Percentiles rank a stretch among this genome's conserved stretches.
Conservation (phyloP, 148 eudicot genomes). For the Dysphania ambrosioides region DNA sequence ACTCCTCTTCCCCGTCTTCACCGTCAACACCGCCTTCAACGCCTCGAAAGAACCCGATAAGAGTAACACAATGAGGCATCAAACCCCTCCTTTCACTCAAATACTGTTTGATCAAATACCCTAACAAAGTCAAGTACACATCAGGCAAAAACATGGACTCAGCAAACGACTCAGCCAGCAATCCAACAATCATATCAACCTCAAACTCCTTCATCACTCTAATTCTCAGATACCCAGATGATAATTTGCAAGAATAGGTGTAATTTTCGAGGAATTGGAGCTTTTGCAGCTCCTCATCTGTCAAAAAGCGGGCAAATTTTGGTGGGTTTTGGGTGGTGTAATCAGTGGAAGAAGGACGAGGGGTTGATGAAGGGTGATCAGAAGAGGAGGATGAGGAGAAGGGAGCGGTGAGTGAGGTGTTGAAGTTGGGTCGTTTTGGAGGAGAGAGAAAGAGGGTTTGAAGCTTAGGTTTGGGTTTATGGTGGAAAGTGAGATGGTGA, state of each 20-base stretch:
- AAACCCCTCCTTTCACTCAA: slow-evolving; percentile 59
- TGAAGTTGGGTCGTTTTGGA: slow-evolving; percentile 6
- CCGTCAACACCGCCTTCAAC: slow-evolving; percentile 17
- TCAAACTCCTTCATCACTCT: slow-evolving; percentile 61
- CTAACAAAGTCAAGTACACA: slow-evolving; percentile 47
- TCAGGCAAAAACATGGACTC: slow-evolving; percentile 61
- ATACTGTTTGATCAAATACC: slow-evolving; percentile 64
- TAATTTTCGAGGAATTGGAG: slow-evolving; percentile 48
- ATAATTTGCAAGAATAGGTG: slow-evolving; percentile 41
- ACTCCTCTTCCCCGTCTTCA: slow-evolving; percentile 27
- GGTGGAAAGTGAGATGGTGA: slow-evolving; percentile 2
- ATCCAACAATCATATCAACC: slow-evolving; percentile 41
- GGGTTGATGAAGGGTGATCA: slow-evolving; percentile 12
- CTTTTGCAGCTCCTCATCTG: slow-evolving; percentile 47
- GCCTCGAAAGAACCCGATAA: slow-evolving; percentile 56
- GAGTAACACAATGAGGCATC: slow-evolving; percentile 70
- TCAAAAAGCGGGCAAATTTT: slow-evolving; percentile 38
- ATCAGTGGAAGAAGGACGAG: slow-evolving; percentile 17
- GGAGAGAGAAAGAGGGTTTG: slow-evolving; percentile 10
- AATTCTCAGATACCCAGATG: slow-evolving; percentile 54
- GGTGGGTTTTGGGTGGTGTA: slow-evolving; percentile 36
- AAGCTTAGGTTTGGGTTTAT: slow-evolving; percentile 14
- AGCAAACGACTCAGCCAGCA: slow-evolving; percentile 65
- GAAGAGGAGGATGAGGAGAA: slow-evolving; percentile 24
- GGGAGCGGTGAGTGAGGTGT: slow-evolving; percentile 5